phyloP scores from a whole-genome alignment of 257 asterid species.

The Dorcoceras hygrometricum region DNA sequence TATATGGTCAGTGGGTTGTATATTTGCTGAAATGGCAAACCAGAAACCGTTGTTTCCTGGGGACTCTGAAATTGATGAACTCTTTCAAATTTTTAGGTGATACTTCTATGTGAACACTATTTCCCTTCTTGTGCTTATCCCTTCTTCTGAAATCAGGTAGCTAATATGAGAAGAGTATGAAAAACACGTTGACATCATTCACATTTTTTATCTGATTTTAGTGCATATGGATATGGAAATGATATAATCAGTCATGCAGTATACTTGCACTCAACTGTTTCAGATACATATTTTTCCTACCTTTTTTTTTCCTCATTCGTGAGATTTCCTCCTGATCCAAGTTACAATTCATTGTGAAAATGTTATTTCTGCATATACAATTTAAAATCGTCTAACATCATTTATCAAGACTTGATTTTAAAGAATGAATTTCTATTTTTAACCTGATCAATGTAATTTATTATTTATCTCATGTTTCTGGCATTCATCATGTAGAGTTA shows the following conservation, averaged over 20 bases:
- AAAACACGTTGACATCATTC: background rate
- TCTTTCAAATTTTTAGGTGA: conserved; percentile 82
- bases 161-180: background rate
- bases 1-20: conserved; percentile 96
- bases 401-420: background rate
- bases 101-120: conserved; percentile 19
- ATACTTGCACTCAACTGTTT: background rate
- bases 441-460: conserved; percentile 3
- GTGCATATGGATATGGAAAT: background rate
- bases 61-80: conserved; percentile 92
- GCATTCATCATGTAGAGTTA: conserved; percentile 41
- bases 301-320: background rate
- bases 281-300: background rate
- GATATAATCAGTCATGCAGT: background rate
- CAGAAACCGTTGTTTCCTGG: conserved; percentile 81
- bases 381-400: background rate
- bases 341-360: background rate
- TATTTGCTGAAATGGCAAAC: conserved; percentile 95
- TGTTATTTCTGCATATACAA: background rate
- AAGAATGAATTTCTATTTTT: no score
- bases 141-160: background rate
- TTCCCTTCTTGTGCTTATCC: conserved; percentile 14
- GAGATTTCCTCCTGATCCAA: background rate
- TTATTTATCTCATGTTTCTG: conserved; percentile 22
- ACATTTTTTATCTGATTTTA: background rate